Conservation (phyloP, 192 early-diverging fungal genomes). For the Linnemannia elongata region DNA sequence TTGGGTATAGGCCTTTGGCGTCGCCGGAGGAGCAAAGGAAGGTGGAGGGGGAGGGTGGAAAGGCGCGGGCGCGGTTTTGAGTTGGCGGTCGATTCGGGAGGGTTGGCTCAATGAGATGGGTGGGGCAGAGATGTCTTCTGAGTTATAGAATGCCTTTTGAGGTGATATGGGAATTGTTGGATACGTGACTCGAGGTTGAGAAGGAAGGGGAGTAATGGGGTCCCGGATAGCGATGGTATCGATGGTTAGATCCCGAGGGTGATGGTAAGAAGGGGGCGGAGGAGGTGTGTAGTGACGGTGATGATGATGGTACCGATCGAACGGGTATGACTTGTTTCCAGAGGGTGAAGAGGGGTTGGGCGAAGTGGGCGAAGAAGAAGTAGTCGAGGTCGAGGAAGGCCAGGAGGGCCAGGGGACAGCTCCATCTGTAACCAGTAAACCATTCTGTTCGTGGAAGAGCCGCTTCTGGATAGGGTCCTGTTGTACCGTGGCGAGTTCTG, state of each 20-base stretch:
- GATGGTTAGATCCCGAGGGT: neutral
- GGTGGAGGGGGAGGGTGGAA: neutral
- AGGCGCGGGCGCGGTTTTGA: neutral
- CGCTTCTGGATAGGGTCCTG: neutral
- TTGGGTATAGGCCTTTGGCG: neutral
- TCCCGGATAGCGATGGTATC: neutral
- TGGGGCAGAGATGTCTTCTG: constrained; percentile 21
- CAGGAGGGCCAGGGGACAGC: constrained; percentile 42
- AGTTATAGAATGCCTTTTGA: constrained; percentile 25
- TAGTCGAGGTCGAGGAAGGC: constrained; percentile 24
- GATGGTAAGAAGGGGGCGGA: neutral
- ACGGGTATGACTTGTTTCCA: neutral
- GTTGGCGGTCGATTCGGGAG: neutral
- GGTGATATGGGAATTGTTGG: neutral
- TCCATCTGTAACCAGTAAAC: constrained; percentile 16
- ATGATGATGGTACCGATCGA: neutral
- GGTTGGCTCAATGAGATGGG: neutral
- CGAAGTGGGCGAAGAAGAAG: neutral
- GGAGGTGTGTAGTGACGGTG: neutral
- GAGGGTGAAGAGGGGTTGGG: neutral
- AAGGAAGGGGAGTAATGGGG: neutral
- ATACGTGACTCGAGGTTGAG: neutral
- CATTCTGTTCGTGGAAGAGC: constrained; percentile 9
- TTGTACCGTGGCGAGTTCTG: neutral
- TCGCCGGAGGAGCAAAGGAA: neutral